phyloP scores from a whole-genome alignment of 2,329 filamentous ascomycete species.

The Apiospora phragmitis region DNA sequence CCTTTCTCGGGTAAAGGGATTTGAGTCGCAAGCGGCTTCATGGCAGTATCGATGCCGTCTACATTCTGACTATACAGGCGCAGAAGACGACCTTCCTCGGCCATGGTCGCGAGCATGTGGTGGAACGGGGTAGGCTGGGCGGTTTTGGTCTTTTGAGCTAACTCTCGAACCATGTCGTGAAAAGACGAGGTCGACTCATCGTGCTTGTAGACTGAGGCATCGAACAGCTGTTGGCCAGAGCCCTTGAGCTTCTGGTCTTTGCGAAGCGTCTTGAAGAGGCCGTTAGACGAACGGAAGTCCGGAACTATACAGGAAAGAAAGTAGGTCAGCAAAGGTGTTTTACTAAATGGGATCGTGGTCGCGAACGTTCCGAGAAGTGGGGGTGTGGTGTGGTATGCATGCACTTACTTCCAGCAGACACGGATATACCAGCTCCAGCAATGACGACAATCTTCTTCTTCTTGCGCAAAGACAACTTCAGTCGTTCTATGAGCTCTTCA shows the following conservation, averaged over 20 bases:
- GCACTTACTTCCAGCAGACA: constrained; percentile 74
- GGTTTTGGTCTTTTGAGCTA: constrained; percentile 75
- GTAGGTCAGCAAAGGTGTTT: constrained; percentile 21
- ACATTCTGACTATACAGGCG: constrained; percentile 97
- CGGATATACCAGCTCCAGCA: constrained; percentile 94
- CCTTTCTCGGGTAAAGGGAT: constrained; percentile 81
- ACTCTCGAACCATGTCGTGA: constrained; percentile 91
- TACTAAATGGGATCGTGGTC: neutral
- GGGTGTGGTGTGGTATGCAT: constrained; percentile 10
- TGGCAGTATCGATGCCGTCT: constrained; percentile 85
- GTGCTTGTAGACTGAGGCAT: constrained; percentile 96
- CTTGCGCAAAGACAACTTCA: constrained; percentile 75
- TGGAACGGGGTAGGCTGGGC: constrained; percentile 88
- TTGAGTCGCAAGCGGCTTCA: constrained; percentile 76
- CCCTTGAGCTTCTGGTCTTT: constrained; percentile 88
- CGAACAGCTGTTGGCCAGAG: constrained; percentile 93
- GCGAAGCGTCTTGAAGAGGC: constrained; percentile 83
- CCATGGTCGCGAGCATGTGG: constrained; percentile 86
- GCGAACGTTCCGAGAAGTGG: constrained; percentile 22
- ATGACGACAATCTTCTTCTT: constrained; percentile 97
- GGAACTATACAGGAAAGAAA: constrained; percentile 59
- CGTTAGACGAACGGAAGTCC: constrained; percentile 90
- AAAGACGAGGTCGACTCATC: constrained; percentile 86
- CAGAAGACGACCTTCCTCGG: constrained; percentile 81
- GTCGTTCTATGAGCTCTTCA: constrained; percentile 64